Conservation (phyloP, 768 basidiomycete genomes). For the Mycena pura region DNA sequence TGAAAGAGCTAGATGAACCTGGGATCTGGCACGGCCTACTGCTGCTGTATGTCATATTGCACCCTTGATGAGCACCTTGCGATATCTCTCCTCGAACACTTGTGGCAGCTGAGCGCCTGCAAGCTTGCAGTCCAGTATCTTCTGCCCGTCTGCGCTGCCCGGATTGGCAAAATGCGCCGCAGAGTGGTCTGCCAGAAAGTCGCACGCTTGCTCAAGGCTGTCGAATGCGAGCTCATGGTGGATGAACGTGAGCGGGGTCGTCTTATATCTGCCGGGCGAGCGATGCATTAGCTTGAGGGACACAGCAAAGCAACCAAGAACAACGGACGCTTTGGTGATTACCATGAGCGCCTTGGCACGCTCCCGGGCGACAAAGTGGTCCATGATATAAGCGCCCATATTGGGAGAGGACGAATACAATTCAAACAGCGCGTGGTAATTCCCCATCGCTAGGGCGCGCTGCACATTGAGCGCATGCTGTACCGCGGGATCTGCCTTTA, state of each 20-base stretch:
- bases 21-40: constrained; percentile 28
- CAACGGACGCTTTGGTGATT: constrained; percentile 90
- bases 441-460: constrained; percentile 87
- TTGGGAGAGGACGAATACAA: constrained; percentile 86
- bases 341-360: constrained; percentile 84
- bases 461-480: constrained; percentile 91
- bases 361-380: constrained; percentile 95
- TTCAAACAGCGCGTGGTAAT: constrained; percentile 92
- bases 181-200: constrained; percentile 75
- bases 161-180: constrained; percentile 73
- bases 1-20: constrained; percentile 23
- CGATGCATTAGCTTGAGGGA: constrained; percentile 3
- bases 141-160: constrained; percentile 64
- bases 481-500: constrained; percentile 83
- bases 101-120: constrained; percentile 62
- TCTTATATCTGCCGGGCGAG: constrained; percentile 76
- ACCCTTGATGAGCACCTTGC: constrained; percentile 90
- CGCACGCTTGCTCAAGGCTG: constrained; percentile 59
- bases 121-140: constrained; percentile 75
- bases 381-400: constrained; percentile 99
- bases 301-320: background rate
- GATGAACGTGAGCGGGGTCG: constrained; percentile 79
- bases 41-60: constrained; percentile 68
- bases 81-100: constrained; percentile 80
- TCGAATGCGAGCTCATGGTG: constrained; percentile 88